A percentile compares a stretch with the other conserved stretches of the same genome.
phyloP scores from a whole-genome alignment of 108 stramenopile species.

The Pseudonitzschia pungens region DNA sequence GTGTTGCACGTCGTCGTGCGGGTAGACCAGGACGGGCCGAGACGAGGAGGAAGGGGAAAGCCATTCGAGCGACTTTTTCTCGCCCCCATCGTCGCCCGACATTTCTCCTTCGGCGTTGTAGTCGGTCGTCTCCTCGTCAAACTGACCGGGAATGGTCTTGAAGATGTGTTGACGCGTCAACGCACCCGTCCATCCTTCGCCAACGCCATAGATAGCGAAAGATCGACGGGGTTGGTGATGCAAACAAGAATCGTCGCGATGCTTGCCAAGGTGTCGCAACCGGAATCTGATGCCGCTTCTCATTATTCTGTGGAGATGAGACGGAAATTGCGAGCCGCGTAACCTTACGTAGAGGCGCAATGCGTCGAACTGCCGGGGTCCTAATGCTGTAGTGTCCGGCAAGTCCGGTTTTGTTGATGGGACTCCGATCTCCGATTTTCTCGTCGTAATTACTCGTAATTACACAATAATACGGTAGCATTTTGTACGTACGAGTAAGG shows the following conservation, averaged over 20 bases:
- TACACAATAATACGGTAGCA: no score
- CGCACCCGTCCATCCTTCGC: conserved; percentile 81
- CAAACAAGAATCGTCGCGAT: neutral
- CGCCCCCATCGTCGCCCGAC: neutral
- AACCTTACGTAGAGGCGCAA: no score
- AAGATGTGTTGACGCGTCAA: conserved; percentile 34
- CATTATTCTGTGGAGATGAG: no score
- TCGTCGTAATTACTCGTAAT: no score
- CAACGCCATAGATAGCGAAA: conserved; percentile 70
- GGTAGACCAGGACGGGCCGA: conserved; percentile 31
- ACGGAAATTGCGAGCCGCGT: no score
- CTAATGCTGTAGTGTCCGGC: no score
- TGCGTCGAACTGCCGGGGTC: no score
- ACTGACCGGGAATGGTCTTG: conserved; percentile 43
- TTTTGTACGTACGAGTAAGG: no score
- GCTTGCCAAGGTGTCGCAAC: neutral
- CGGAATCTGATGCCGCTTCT: neutral
- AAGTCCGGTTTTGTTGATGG: no score
- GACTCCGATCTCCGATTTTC: no score
- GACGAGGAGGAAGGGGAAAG: neutral
- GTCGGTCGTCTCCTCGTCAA: conserved; percentile 42
- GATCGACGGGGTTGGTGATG: conserved; percentile 1
- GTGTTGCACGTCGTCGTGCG: conserved; percentile 38
- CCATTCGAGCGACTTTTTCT: neutral
- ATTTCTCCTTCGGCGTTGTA: neutral